Conservation (phyloP, 1,139 yeast genomes). For the Sugiyamaella sp. region DNA sequence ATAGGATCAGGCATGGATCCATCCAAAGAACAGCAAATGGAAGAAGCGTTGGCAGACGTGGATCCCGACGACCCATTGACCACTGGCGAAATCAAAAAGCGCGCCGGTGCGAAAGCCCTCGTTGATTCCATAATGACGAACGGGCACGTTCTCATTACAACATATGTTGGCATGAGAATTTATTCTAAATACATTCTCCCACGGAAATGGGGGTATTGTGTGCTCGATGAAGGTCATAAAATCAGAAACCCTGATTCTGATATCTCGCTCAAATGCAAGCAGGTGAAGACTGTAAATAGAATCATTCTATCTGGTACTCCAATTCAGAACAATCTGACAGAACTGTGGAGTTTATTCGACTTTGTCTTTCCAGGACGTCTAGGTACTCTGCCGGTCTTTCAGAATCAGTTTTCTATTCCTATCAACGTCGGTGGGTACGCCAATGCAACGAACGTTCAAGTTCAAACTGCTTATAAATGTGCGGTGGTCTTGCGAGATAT, state of each 20-base stretch:
- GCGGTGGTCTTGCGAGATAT: conserved; percentile 88
- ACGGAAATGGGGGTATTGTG: conserved; percentile 84
- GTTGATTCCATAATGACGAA: conserved; percentile 53
- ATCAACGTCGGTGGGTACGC: conserved; percentile 98
- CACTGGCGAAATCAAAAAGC: conserved; percentile 25
- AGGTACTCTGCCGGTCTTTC: conserved; percentile 94
- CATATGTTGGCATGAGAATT: conserved; percentile 85
- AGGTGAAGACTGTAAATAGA: conserved; percentile 76
- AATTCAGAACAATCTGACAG: conserved; percentile 87
- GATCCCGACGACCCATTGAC: conserved; percentile 10
- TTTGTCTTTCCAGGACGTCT: conserved; percentile 92
- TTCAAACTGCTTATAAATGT: conserved; percentile 94
- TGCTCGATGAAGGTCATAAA: conserved; percentile 95
- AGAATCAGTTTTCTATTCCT: conserved; percentile 87
- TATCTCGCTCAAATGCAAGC: conserved; percentile 82
- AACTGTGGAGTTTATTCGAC: conserved; percentile 93
- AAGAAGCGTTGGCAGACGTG: conserved; percentile 48
- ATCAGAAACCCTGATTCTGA: conserved; percentile 93
- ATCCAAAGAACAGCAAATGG: conserved; percentile 55
- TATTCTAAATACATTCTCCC: conserved; percentile 73
- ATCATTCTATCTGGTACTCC: conserved; percentile 94
- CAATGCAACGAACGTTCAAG: conserved; percentile 93
- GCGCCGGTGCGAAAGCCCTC: conserved; percentile 44
- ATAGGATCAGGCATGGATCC: conserved; percentile 85
- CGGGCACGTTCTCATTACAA: conserved; percentile 88